A percentile compares a stretch with the other conserved stretches of the same genome.
phyloP scores from a whole-genome alignment of 2,329 filamentous ascomycete species.

The Trichoderma cornu-damae region DNA sequence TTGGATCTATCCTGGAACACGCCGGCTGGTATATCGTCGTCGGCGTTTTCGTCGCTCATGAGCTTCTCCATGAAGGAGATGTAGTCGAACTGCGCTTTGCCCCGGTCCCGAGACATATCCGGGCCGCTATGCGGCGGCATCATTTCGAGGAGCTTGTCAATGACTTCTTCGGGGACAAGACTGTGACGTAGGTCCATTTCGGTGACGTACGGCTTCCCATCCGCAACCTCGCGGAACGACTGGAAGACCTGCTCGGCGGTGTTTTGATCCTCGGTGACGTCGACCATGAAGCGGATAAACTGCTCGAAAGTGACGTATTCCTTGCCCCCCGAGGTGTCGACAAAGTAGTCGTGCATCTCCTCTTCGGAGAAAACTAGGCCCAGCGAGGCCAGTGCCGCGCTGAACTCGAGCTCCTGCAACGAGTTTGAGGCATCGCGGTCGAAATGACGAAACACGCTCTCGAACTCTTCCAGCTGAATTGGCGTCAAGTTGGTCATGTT shows the following conservation, averaged over 20 bases:
- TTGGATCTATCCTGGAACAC: constrained; percentile 35
- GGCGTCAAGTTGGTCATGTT: constrained; percentile 99
- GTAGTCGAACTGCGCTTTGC: constrained; percentile 88
- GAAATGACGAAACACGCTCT: constrained; percentile 96
- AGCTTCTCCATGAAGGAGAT: constrained; percentile 94
- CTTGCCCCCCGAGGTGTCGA: constrained; percentile 73
- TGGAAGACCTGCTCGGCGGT: constrained; percentile 98
- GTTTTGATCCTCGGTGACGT: constrained; percentile 97
- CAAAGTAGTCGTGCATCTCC: constrained; percentile 95
- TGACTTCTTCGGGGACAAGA: constrained; percentile 93
- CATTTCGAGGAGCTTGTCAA: constrained; percentile 81
- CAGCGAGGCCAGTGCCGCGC: constrained; percentile 87
- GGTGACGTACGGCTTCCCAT: constrained; percentile 97
- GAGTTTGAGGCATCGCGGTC: constrained; percentile 89
- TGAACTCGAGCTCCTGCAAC: constrained; percentile 90
- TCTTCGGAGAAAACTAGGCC: constrained; percentile 95
- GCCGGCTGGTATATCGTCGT: constrained; percentile 27
- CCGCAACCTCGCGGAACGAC: constrained; percentile 93
- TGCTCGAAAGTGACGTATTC: constrained; percentile 93
- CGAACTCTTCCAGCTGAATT: constrained; percentile 97
- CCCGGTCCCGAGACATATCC: constrained; percentile 78
- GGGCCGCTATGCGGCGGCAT: constrained; percentile 83
- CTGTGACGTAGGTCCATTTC: constrained; percentile 95
- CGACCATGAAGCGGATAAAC: constrained; percentile 99
- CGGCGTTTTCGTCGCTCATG: constrained; percentile 44